Evolutionary conservation across 208 protist genomes (phyloP), one percentile per base, ranked within the genome.

Genomic region (Trypanosoma lewisi): DNA sequence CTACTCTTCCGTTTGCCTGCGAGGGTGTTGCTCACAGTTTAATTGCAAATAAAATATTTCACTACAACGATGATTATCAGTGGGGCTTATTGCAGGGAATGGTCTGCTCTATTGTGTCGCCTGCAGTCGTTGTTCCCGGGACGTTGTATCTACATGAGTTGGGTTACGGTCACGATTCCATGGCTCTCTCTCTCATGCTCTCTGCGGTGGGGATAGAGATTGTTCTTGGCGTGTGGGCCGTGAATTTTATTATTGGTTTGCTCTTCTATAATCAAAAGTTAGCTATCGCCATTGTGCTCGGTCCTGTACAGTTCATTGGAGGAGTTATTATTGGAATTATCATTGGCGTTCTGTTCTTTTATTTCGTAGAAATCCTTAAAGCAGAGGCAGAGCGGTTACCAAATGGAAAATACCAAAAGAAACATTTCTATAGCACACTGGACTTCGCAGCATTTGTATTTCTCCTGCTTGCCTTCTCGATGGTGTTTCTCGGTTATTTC

Each of bases 31-130:
- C 77, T 34, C 81, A 90, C 69, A 80, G 76, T 55, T 72, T 93
- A 39, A 85, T 93, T 54, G 87, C 87, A 0, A 88, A 83, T 39
- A 59, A 75, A 50, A 49, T 93, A 25, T 87, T 93, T 36, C 53
- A 75, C 44, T 93, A 93, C 73, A 36, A 77, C 28, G 47, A 77
- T 67, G 51, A 85, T 66, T 93, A 89, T 77, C 67, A 80, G 49
- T 93, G 87, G 84, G 80, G 81, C 9, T 90, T 93, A 49, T 55
- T 93, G 45, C 82, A 91, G 67, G 83, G 82, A 27, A 83, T 86
- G 69, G 54, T 93, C 49, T 90, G 81, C 72, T 83, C 75, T 50
- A 81, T 89, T 42, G 87, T 85, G 1, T 89, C 81, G 0, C 87
- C 87, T 0, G 80, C 83, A 12, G 87, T 93, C 1, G 81, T 93